Conservation (phyloP, 345 rosid species). For the Gossypium australe region DNA sequence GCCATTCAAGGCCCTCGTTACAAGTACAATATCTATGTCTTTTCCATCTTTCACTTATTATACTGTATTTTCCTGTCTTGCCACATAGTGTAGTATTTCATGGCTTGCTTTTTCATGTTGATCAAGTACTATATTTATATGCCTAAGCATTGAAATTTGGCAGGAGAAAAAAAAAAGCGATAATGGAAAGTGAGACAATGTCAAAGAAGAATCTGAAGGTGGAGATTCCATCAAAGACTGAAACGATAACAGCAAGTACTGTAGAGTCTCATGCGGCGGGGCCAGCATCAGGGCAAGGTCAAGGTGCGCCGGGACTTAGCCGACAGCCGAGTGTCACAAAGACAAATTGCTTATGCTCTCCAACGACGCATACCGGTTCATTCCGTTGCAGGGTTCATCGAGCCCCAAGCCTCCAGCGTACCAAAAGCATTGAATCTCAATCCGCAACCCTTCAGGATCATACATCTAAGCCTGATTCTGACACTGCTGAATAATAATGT, state of each 20-base stretch:
- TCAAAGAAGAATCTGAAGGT: constrained; percentile 32
- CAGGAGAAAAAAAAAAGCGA: neutral
- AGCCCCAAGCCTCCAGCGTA: constrained; percentile 43
- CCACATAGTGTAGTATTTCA: no score
- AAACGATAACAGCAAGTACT: neutral
- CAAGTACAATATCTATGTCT: neutral
- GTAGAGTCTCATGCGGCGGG: constrained; percentile 4
- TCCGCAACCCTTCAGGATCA: constrained; percentile 21
- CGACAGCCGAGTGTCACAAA: constrained; percentile 54
- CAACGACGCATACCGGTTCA: constrained; percentile 71
- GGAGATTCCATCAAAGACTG: constrained; percentile 29
- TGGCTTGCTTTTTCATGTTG: neutral
- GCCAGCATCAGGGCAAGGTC: constrained; percentile 12
- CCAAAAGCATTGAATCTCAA: constrained; percentile 50
- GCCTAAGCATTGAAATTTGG: neutral
- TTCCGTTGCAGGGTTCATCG: constrained; percentile 54
- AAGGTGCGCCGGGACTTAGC: constrained; percentile 18
- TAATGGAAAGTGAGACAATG: constrained; percentile 27
- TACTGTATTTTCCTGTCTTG: no score
- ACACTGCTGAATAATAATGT: neutral
- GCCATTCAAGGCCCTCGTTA: neutral
- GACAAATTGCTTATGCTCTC: constrained; percentile 62
- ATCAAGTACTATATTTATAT: neutral
- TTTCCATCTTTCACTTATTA: no score
- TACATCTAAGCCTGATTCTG: constrained; percentile 20